These are phyloP conservation scores for Aschersonia sp. DNA, from an alignment of 2,329 filamentous ascomycete species.

Conservation along the genomic window DNA sequence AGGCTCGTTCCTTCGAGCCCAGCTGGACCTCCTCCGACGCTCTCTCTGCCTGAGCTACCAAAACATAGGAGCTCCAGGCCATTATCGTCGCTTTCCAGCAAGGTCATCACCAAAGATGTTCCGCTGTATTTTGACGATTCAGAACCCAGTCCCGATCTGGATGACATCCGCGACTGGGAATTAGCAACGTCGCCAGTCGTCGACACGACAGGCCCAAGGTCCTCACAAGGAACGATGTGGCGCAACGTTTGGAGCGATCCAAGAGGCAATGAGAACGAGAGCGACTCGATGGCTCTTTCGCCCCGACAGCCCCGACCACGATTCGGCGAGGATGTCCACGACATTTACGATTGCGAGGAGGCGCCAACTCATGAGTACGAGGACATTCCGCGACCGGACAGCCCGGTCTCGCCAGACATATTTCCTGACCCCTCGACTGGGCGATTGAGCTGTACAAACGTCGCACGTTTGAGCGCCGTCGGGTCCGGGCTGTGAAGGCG, in stretches of 20 bases:
- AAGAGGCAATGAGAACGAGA: conserved; percentile 1
- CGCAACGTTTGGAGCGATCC: not conserved
- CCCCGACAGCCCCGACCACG: too few relatives aligned
- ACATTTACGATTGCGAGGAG: too few relatives aligned
- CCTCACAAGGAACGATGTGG: not conserved
- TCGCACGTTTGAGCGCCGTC: conserved; percentile 22
- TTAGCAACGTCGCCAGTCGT: conserved; percentile 3
- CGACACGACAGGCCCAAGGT: not conserved
- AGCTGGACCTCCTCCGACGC: conserved; percentile 1
- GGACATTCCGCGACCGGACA: conserved; percentile 25
- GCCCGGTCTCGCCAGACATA: conserved; percentile 20
- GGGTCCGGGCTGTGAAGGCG: not conserved
- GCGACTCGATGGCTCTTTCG: too few relatives aligned
- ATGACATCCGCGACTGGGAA: conserved; percentile 23
- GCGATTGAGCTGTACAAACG: conserved; percentile 16
- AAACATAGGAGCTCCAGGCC: not conserved
- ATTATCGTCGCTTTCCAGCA: not conserved
- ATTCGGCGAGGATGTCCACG: too few relatives aligned
- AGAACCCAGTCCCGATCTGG: conserved; percentile 21
- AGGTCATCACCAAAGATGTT: conserved; percentile 9
- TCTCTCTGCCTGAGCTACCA: conserved; percentile 3
- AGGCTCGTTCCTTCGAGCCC: not conserved
- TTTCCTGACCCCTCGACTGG: conserved; percentile 12
- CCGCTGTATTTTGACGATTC: conserved; percentile 15
- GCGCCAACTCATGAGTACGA: conserved; percentile 5